Conservation (phyloP, 331 rosid species). For the Malus hybrid region DNA sequence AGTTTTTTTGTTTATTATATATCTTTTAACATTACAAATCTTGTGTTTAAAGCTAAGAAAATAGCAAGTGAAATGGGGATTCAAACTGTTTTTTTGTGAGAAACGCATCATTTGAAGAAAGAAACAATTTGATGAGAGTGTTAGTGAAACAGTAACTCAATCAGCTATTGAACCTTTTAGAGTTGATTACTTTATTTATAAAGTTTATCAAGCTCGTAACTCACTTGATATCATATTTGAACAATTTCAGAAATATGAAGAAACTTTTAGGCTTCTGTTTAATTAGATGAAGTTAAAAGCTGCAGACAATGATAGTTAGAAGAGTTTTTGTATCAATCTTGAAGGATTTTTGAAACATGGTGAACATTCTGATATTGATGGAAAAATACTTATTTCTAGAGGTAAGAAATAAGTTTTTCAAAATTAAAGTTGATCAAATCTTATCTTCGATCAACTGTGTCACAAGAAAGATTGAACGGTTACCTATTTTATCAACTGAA, state of each 20-base stretch:
- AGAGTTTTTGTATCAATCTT: too few relatives aligned
- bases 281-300: too few relatives aligned
- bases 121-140: neutral
- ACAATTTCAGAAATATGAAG: neutral
- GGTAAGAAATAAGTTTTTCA: too few relatives aligned
- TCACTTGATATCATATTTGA: neutral
- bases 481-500: too few relatives aligned
- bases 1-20: too few relatives aligned
- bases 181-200: slow-evolving; percentile 1
- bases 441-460: too few relatives aligned
- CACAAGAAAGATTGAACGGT: too few relatives aligned
- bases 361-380: neutral
- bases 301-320: too few relatives aligned
- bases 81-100: neutral
- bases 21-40: too few relatives aligned
- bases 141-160: neutral
- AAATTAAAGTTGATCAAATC: too few relatives aligned
- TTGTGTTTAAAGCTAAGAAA: neutral
- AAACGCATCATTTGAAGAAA: neutral
- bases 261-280: too few relatives aligned
- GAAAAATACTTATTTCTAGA: neutral
- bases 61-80: neutral
- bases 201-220: neutral
- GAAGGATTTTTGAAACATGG: too few relatives aligned
- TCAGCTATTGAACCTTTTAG: neutral